Evolutionary conservation across 371 early-diverging fungal species (phyloP), one percentile per base, ranked within the genome.

Genomic region (Mortierella sp.): DNA sequence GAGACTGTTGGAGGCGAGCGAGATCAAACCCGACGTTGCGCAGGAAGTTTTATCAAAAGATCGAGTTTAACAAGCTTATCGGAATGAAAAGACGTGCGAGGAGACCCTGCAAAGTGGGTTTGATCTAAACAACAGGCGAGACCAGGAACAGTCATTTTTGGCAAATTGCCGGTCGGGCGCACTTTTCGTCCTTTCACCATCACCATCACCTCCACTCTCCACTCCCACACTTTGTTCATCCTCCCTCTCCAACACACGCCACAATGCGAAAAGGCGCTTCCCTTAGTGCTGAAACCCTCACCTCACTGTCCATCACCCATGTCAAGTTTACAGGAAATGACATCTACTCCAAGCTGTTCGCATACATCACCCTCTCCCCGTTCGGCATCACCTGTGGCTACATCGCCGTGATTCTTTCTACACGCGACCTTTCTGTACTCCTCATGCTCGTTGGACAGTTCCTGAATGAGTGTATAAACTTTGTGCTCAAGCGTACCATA

Each of bases 301-400:
- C 87, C 27, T 83, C 91, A 1, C 83, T 92, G 34, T 86, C 90
- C 16, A 70, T 92, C 17, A 94, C 95, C 1, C 91, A 88, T 55
- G 92, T 93, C 14, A 88, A 89, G 58, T 93, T 88, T 66, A 81
- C 85, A 49, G 80, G 81, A 7, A 19, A 60, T 27, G 93, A 92
- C 50, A 78, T 79, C 13, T 47, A 86, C 22, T 81, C 85, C 9
- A 82, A 85, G 61, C 51, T 70, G 3, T 80, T 88, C 51, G 95
- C 93, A 0, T 85, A 90, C 52, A 81, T 90, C 31, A 91, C 94
- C 8, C 82, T 95, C 9, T 73, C 86, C 6, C 97, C 97, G 3
- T 79, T 96, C 50, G 89, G 90, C 53, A 84, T 96, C 53, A 73
- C 95, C 6, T 92, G 94, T 6, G 86, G 91, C 49, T 95, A 95